These are phyloP conservation scores for Boletus insuetus DNA, from an alignment of 768 basidiomycete species.

Conservation along the genomic window DNA sequence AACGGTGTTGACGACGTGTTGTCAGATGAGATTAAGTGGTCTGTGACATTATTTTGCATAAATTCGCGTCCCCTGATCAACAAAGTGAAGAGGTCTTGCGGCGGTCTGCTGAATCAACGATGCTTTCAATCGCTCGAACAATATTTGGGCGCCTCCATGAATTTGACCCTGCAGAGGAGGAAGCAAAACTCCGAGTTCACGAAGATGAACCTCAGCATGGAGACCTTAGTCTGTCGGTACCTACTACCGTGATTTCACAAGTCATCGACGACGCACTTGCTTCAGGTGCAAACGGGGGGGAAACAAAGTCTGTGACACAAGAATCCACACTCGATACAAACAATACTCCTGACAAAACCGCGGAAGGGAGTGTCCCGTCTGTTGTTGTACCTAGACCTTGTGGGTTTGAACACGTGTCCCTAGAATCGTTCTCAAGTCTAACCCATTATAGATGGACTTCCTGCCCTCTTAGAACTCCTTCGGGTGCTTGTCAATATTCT, in stretches of 20 bases:
- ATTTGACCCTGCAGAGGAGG: conserved; percentile 65
- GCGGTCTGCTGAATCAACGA: conserved; percentile 82
- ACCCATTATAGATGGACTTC: conserved; percentile 67
- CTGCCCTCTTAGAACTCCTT: conserved; percentile 88
- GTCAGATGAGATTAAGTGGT: conserved; percentile 97
- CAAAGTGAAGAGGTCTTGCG: conserved; percentile 70
- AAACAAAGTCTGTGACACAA: background rate
- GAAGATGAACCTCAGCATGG: conserved; percentile 51
- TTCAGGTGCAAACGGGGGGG: conserved; percentile 10
- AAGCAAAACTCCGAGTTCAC: conserved; percentile 54
- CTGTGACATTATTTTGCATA: conserved; percentile 30
- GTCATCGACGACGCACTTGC: conserved; percentile 12
- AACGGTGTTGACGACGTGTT: conserved; percentile 94
- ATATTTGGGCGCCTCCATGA: conserved; percentile 73
- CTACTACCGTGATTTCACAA: conserved; percentile 32
- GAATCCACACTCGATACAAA: background rate
- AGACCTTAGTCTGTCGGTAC: conserved; percentile 63
- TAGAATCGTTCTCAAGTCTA: background rate
- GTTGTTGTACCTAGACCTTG: conserved; percentile 21
- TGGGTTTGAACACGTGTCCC: conserved; percentile 5
- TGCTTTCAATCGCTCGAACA: conserved; percentile 82
- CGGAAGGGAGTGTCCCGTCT: conserved; percentile 36
- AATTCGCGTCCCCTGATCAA: conserved; percentile 13
- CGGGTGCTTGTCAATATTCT: conserved; percentile 94
- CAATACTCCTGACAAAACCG: background rate